A percentile compares a stretch with the other conserved stretches of the same genome.
These are phyloP conservation scores for Trichothecium roseum DNA, from an alignment of 2,329 filamentous ascomycete genomes.

Conservation along the genomic window DNA sequence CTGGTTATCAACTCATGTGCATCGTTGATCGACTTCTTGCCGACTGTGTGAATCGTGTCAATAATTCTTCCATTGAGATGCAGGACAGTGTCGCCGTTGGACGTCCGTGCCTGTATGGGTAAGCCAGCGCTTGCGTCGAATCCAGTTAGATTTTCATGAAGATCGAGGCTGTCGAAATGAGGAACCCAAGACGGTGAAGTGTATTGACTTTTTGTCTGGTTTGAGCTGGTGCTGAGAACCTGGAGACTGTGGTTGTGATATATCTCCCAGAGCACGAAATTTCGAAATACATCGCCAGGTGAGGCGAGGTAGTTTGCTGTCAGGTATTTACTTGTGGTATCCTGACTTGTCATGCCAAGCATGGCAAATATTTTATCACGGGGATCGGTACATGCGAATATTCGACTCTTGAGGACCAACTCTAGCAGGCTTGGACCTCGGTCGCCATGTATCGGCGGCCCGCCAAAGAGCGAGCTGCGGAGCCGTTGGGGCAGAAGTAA, in stretches of 20 bases:
- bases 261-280: not conserved
- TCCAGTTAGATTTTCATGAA: too few relatives aligned
- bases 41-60: too few relatives aligned
- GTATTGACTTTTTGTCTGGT: not conserved
- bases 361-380: constrained; percentile 2
- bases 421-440: not conserved
- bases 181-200: constrained; percentile 1
- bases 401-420: not conserved
- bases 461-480: not conserved
- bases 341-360: not conserved
- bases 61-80: too few relatives aligned
- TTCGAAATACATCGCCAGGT: not conserved
- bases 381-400: not conserved
- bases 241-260: not conserved
- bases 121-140: too few relatives aligned
- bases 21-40: too few relatives aligned
- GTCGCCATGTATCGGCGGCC: not conserved
- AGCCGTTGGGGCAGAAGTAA: not conserved
- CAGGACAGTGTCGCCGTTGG: too few relatives aligned
- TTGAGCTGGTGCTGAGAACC: not conserved
- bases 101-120: too few relatives aligned
- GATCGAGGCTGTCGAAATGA: too few relatives aligned
- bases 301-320: not conserved
- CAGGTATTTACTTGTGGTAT: not conserved
- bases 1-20: too few relatives aligned